Evolutionary conservation across 495 filamentous ascomycete species (phyloP), one percentile per base, ranked within the genome.

Genomic region (Hyaloscypha variabilis): DNA sequence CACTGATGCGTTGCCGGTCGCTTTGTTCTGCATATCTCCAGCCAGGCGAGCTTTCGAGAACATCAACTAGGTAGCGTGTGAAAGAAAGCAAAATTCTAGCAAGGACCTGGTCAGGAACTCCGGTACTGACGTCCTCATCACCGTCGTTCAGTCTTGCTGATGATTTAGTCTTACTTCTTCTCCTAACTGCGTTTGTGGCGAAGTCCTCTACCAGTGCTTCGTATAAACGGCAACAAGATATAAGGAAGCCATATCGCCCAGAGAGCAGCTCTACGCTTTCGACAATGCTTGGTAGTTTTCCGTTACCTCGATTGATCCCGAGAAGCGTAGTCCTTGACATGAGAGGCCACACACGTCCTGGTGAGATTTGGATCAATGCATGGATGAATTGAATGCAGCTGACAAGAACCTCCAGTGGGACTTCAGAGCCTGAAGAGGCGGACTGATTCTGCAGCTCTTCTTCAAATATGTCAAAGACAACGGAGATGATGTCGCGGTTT

Each of bases 331-430:
- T 96, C 57, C 91, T 83, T 6, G 89, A 84, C 71, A 99, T 85
- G 71, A 94, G 92, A 4, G 93, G 90, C 94, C 94, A 99, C 2
- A 97, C 87, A 63, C 94, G 80, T 52, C 87, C 88, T 4, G 94
- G 94, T 28, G 89, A 79, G n/a, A 96, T 77, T 6, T 81, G 78
- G 4, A 92, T 73, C 11, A 95, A 76, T 23, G 86, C 86, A 64
- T 88, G 81, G 17, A 94, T 82, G 66, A 98, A 97, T 49, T 91
- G 89, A 39, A 92, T 69, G 68, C 92, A 97, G 36, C 87, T 86
- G 34, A 90, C 82, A 26, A 94, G 79, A 34, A 91, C 80, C 8
- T 88, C 82, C 23, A 91, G 64, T 10, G 81, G 77, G 3, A 75
- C 78, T 29, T 82, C 84, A 6, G 78, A 66, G 14, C 82, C 81